These are phyloP conservation scores for Corchorus capsularis DNA, from an alignment of 345 rosid genomes.

Conservation along the genomic window DNA sequence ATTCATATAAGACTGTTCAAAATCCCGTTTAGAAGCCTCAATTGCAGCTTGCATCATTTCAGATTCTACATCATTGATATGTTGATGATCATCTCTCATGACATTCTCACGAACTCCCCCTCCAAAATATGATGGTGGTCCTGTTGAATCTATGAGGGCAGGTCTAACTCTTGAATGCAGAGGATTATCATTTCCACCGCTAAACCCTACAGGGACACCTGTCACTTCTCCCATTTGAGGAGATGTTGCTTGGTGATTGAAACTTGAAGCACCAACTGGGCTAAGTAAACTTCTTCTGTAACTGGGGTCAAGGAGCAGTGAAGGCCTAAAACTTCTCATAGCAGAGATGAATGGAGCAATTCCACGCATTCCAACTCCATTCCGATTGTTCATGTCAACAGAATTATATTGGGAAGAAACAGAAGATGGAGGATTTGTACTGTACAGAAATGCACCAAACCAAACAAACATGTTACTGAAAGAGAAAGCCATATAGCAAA, in stretches of 20 bases:
- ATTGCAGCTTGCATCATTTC: slow-evolving; percentile 77
- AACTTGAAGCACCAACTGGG: slow-evolving; percentile 52
- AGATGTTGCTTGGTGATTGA: slow-evolving; percentile 29
- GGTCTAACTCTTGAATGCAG: slow-evolving; percentile 45
- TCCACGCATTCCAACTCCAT: slow-evolving; percentile 37
- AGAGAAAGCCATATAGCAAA: neutral
- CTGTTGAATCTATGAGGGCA: slow-evolving; percentile 25
- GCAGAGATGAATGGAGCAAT: slow-evolving; percentile 61
- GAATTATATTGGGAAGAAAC: slow-evolving; percentile 35
- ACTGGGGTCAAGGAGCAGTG: slow-evolving; percentile 67
- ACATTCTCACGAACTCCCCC: slow-evolving; percentile 35
- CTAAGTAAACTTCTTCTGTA: slow-evolving; percentile 65
- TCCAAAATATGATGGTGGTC: slow-evolving; percentile 33
- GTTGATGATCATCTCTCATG: slow-evolving; percentile 32
- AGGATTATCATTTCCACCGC: slow-evolving; percentile 38
- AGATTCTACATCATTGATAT: slow-evolving; percentile 53
- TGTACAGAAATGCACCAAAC: slow-evolving; percentile 29
- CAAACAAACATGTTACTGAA: neutral
- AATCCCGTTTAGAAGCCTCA: slow-evolving; percentile 75
- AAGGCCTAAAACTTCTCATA: slow-evolving; percentile 72
- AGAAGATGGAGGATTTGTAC: slow-evolving; percentile 40
- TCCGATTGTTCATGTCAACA: slow-evolving; percentile 37
- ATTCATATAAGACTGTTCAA: slow-evolving; percentile 32
- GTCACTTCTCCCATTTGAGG: slow-evolving; percentile 39
- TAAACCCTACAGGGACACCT: slow-evolving; percentile 36